These are phyloP conservation scores for Batrachochytrium dendrobatidis DNA, from an alignment of 371 early-diverging fungal genomes.

Conservation along the genomic window DNA sequence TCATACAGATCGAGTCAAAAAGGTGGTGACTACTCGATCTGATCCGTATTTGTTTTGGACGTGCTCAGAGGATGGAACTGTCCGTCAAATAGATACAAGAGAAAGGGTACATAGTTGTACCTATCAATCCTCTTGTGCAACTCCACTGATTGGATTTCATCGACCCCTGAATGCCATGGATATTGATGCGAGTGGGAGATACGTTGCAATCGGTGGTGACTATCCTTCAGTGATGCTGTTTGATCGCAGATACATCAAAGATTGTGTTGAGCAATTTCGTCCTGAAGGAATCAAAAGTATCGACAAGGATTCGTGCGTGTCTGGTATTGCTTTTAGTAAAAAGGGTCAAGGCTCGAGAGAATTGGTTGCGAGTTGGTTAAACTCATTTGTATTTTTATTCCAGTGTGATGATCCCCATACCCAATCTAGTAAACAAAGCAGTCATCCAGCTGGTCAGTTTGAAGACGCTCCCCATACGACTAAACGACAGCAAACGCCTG, in stretches of 20 bases:
- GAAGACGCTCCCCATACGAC: too few species aligned
- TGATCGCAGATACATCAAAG: slow-evolving; percentile 49
- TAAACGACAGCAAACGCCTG: too few species aligned
- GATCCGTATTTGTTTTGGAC: slow-evolving; percentile 49
- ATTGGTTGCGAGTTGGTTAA: slow-evolving; percentile 58
- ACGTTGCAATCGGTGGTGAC: slow-evolving; percentile 57
- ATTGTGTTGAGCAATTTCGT: slow-evolving; percentile 14
- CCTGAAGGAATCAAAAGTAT: background rate
- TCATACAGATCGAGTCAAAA: slow-evolving; percentile 51
- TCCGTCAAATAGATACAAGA: slow-evolving; percentile 59
- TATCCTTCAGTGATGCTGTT: slow-evolving; percentile 52
- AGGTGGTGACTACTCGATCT: slow-evolving; percentile 39
- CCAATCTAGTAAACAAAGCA: too few species aligned
- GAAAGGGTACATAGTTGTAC: slow-evolving; percentile 26
- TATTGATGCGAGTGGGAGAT: slow-evolving; percentile 42
- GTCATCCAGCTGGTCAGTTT: too few species aligned
- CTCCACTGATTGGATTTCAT: slow-evolving; percentile 42
- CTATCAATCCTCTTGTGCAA: slow-evolving; percentile 26
- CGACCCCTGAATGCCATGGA: slow-evolving; percentile 51
- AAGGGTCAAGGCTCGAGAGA: slow-evolving; percentile 22
- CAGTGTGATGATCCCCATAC: too few species aligned
- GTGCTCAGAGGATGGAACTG: slow-evolving; percentile 62
- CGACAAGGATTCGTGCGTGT: slow-evolving; percentile 24
- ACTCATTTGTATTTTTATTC: slow-evolving; percentile 51
- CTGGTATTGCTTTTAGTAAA: too few species aligned